phyloP scores from a whole-genome alignment of 805 yeast species.

The Candida pini region DNA sequence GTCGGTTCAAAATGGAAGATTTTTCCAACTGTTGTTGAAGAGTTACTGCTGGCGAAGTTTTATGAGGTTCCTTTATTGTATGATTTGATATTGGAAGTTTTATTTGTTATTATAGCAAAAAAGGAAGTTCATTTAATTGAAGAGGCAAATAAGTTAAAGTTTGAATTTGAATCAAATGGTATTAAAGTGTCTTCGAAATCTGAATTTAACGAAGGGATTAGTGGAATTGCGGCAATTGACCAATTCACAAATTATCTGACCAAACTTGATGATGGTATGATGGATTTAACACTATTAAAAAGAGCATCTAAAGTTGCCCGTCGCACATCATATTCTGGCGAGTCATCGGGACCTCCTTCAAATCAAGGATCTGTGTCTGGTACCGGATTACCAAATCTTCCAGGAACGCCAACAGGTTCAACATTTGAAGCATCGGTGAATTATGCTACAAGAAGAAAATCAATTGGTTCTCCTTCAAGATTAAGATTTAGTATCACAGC shows the following conservation, averaged over 20 bases:
- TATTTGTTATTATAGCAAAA: slow-evolving; percentile 64
- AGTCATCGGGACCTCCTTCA: slow-evolving; percentile 2
- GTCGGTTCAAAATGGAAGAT: slow-evolving; percentile 72
- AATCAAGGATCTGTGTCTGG: slow-evolving; percentile 1
- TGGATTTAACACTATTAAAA: slow-evolving; percentile 50
- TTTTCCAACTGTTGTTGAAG: slow-evolving; percentile 62
- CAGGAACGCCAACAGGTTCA: slow-evolving; percentile 1
- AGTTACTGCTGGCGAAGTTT: slow-evolving; percentile 54
- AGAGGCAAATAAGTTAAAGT: slow-evolving; percentile 32
- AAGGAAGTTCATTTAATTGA: slow-evolving; percentile 50
- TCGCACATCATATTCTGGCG: slow-evolving; percentile 10
- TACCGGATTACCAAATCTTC: background rate
- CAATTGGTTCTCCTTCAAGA: slow-evolving; percentile 5
- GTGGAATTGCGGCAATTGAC: slow-evolving; percentile 29
- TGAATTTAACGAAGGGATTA: slow-evolving; percentile 10
- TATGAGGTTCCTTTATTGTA: slow-evolving; percentile 67
- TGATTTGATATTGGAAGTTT: slow-evolving; percentile 61
- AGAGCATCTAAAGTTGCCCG: slow-evolving; percentile 34
- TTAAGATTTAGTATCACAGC: slow-evolving; percentile 6
- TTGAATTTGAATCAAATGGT: slow-evolving; percentile 10
- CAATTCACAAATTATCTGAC: slow-evolving; percentile 51
- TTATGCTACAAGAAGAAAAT: slow-evolving; percentile 1
- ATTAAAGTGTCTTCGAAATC: slow-evolving; percentile 3
- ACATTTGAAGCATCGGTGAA: background rate
- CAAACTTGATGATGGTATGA: slow-evolving; percentile 60